Evolutionary conservation across 1,139 yeast species (phyloP), one percentile per base, ranked within the genome.

Genomic region (Blastobotrys buckinghamii): DNA sequence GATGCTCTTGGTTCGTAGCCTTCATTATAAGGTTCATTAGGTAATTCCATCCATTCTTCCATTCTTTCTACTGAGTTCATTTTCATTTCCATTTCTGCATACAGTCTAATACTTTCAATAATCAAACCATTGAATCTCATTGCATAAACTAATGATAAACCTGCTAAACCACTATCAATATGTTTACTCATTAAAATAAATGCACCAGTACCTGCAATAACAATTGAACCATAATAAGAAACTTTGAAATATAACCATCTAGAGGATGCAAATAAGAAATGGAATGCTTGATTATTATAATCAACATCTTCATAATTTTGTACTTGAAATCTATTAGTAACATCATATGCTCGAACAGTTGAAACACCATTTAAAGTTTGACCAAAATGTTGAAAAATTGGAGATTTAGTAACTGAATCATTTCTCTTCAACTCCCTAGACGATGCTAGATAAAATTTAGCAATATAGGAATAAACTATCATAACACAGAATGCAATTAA

Each of bases 221-320:
- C 84, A 39, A 89, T 60, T 0, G 97, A 85, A 27, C 97, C 97
- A 58, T 90, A 74, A 57, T 85, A 81, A 67, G 92, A 97, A 52
- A 90, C 75, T 65, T 97, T 78, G 16, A 87, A 95, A 12, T 97
- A 96, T 53, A 92, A 76, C 98, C 98, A 92, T 72, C 97, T 81
- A 66, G 90, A 90, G 10, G 96, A 89, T 63, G 85, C 86, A 52
- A 88, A 80, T 13, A 95, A 77, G 30, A 97, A 97, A 70, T 87
- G 94, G 61, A 78, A 89, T 0, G 97, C 97, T 62, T 85, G 76
- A 83, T 89, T 79, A 64, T 90, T 89, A 58, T 77, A 76, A 64
- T 92, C 97, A n/a, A 24, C 4, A 12, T 62, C 88, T 81, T 47
- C 78, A 81, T 47, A 79, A 70, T 64, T 84, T 83, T 65, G 88